phyloP scores from a whole-genome alignment of 192 early-diverging fungal species.

The Rhizoclosmatium globosum region DNA sequence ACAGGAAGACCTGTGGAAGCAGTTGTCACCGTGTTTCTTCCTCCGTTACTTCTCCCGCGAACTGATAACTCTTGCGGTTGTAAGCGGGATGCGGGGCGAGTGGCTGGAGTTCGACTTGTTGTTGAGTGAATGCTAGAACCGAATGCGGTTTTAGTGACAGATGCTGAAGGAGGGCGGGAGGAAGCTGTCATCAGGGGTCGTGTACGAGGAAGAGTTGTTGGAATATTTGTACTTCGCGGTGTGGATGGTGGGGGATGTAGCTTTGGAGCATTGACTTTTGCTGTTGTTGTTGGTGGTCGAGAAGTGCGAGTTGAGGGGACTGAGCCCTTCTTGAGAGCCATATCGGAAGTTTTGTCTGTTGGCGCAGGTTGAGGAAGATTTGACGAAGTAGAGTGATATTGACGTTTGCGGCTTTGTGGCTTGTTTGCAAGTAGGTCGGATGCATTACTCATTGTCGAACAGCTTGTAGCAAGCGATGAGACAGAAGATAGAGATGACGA shows the following conservation, averaged over 20 bases:
- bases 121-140: neutral
- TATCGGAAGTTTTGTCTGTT: neutral
- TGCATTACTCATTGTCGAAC: conserved; percentile 27
- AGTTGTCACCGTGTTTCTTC: too few relatives aligned
- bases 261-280: neutral
- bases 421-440: neutral
- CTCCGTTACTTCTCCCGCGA: too few relatives aligned
- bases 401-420: conserved; percentile 17
- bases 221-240: neutral
- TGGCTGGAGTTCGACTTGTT: neutral
- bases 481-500: conserved; percentile 32
- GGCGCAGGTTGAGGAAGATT: neutral
- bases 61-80: neutral
- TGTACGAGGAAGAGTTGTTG: conserved; percentile 14
- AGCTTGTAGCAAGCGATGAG: conserved; percentile 16
- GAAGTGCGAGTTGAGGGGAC: neutral
- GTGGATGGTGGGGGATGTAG: neutral
- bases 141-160: neutral
- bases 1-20: neutral
- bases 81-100: neutral
- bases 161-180: neutral
- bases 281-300: neutral
- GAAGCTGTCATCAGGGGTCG: neutral
- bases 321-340: neutral
- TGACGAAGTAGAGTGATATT: neutral